These are phyloP conservation scores for Evansstolkia leycettana DNA, from an alignment of 495 filamentous ascomycete species.

Conservation along the genomic window DNA sequence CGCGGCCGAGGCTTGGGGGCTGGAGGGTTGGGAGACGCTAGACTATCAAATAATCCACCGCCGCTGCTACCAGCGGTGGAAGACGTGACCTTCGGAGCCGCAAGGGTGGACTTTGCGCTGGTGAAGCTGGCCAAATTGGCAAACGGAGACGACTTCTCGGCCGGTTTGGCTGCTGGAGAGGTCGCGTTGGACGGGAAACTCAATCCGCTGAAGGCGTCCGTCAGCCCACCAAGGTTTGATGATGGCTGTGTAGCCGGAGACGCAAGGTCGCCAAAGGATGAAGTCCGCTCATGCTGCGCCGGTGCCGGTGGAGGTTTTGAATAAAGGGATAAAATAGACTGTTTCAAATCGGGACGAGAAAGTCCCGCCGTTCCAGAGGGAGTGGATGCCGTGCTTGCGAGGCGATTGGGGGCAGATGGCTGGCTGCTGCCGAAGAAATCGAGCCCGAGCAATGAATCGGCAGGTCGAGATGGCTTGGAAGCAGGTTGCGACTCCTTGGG, in stretches of 20 bases:
- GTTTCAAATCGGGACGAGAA: conserved; percentile 88
- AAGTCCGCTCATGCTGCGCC: conserved; percentile 42
- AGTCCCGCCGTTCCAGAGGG: conserved; percentile 41
- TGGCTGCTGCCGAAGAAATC: conserved; percentile 77
- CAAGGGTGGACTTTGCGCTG: conserved; percentile 40
- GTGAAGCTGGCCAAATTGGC: conserved; percentile 54
- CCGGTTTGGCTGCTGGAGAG: conserved; percentile 36
- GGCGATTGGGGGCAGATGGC: conserved; percentile 50
- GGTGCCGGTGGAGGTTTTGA: conserved; percentile 60
- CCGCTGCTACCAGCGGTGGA: conserved; percentile 45
- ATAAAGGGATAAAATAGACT: conserved; percentile 92
- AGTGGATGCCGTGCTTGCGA: conserved; percentile 57
- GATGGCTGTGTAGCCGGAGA: conserved; percentile 31
- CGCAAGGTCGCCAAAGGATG: conserved; percentile 57
- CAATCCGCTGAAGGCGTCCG: conserved; percentile 78
- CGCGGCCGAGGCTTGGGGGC: conserved; percentile 22
- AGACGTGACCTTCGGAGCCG: conserved; percentile 39
- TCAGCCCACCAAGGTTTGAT: conserved; percentile 57
- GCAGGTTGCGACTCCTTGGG: conserved; percentile 45
- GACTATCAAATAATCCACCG: conserved; percentile 68
- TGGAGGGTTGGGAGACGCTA: conserved; percentile 42
- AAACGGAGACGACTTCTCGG: conserved; percentile 58
- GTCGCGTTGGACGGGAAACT: conserved; percentile 54
- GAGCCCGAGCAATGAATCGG: conserved; percentile 79
- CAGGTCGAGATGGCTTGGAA: conserved; percentile 55